phyloP scores from a whole-genome alignment of 192 early-diverging fungal species.

The Entophlyctis luteolus region DNA sequence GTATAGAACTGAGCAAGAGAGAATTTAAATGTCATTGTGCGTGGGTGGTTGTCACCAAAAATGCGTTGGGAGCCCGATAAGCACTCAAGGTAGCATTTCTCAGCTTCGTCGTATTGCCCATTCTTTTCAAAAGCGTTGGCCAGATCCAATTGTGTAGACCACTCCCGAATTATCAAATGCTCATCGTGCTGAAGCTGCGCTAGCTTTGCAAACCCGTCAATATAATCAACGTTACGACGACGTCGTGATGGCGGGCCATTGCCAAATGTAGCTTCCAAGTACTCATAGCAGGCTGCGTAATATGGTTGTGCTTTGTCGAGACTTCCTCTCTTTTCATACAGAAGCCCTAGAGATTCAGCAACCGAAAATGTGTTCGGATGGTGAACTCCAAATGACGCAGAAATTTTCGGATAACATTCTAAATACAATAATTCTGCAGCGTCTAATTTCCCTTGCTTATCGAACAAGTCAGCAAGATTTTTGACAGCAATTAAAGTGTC shows the following conservation, averaged over 20 bases:
- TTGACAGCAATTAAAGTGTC: constrained; percentile 20
- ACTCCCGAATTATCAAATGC: background rate
- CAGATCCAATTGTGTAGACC: background rate
- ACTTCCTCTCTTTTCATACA: background rate
- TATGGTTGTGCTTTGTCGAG: background rate
- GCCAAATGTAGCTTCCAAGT: background rate
- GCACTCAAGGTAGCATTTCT: constrained; percentile 23
- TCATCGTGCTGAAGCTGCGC: too few species aligned
- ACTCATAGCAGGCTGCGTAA: background rate
- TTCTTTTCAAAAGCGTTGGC: constrained; percentile 14
- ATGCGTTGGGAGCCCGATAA: background rate
- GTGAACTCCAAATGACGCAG: background rate
- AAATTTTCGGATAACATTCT: background rate
- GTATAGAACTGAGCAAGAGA: constrained; percentile 7
- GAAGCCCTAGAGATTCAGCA: background rate
- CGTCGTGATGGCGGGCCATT: too few species aligned
- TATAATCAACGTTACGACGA: too few species aligned
- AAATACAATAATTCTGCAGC: constrained; percentile 18
- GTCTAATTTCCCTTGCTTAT: background rate
- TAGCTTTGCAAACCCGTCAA: too few species aligned
- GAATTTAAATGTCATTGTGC: constrained; percentile 13
- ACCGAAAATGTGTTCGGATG: too few species aligned
- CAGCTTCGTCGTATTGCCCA: constrained; percentile 6
- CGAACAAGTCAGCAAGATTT: constrained; percentile 7
- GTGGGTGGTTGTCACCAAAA: constrained; percentile 26